phyloP scores from a whole-genome alignment of 164 flowering plant genomes.

The Kalanchoe fedtschenkoi region DNA sequence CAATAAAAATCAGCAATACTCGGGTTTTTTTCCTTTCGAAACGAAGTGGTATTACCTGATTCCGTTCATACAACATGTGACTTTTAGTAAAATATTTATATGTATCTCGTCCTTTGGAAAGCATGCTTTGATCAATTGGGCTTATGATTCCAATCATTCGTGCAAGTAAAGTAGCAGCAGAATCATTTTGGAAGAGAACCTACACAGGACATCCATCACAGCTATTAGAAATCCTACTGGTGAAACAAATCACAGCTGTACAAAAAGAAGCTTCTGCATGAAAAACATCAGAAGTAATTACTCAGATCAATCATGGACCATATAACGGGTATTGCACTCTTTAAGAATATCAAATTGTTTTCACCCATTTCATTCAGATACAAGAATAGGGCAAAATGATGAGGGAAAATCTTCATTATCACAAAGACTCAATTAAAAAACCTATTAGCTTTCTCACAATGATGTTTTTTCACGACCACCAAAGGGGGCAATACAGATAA shows the following conservation, averaged over 20 bases:
- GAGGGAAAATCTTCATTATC: background rate
- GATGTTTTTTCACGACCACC: background rate
- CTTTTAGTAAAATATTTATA: slow-evolving; percentile 90
- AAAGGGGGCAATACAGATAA: background rate
- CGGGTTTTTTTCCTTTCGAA: background rate
- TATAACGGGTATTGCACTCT: background rate
- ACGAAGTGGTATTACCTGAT: slow-evolving; percentile 46
- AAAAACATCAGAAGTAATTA: background rate
- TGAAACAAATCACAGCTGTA: background rate
- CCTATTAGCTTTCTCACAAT: no score
- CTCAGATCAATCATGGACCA: background rate
- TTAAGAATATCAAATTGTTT: background rate
- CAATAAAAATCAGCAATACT: no score
- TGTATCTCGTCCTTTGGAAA: slow-evolving; percentile 86
- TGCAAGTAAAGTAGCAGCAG: slow-evolving; percentile 91
- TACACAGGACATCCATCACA: slow-evolving; percentile 19
- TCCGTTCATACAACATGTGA: slow-evolving; percentile 96
- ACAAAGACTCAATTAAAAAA: background rate
- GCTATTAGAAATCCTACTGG: background rate
- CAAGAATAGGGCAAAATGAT: background rate
- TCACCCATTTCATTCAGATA: no score
- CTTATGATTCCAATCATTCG: slow-evolving; percentile 93
- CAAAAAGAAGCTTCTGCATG: background rate
- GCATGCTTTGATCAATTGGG: slow-evolving; percentile 77
- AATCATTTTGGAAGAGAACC: slow-evolving; percentile 99